Evolutionary conservation across 352 stramenopile genomes (phyloP).

Genomic region (Phytophthora foliorum): DNA sequence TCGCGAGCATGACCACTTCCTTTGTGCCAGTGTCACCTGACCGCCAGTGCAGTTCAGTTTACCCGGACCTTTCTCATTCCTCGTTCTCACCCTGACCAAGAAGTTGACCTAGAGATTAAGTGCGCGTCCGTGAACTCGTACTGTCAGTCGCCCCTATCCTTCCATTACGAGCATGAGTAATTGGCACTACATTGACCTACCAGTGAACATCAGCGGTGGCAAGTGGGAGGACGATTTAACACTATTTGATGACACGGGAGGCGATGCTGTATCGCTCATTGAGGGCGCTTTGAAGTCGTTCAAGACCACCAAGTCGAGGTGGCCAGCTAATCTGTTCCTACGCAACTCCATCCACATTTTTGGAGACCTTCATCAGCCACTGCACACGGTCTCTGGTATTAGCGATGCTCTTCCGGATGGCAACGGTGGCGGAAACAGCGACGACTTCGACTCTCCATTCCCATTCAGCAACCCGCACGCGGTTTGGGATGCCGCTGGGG

Average conservation of each 20-base stretch:
- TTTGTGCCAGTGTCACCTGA: neutral
- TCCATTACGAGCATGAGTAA: slow-evolving; percentile 56
- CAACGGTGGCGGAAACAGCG: slow-evolving; percentile 68
- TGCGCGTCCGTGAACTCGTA: slow-evolving; percentile 46
- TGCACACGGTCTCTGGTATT: slow-evolving; percentile 60
- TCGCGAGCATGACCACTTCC: slow-evolving; percentile 28
- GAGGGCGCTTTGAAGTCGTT: slow-evolving; percentile 55
- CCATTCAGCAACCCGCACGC: slow-evolving; percentile 66
- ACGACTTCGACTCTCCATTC: slow-evolving; percentile 58
- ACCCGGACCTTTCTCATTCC: too few species aligned
- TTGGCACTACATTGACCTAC: slow-evolving; percentile 79
- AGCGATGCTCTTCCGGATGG: slow-evolving; percentile 50
- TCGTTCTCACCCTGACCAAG: neutral
- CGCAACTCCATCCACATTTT: slow-evolving; percentile 78
- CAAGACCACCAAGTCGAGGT: slow-evolving; percentile 62
- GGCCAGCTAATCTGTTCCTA: slow-evolving; percentile 60
- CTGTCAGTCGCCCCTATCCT: slow-evolving; percentile 44
- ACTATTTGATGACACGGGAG: slow-evolving; percentile 60
- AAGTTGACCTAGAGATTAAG: slow-evolving; percentile 34
- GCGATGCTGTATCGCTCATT: slow-evolving; percentile 50
- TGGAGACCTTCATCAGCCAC: slow-evolving; percentile 62
- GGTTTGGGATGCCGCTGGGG: slow-evolving; percentile 65
- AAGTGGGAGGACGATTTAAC: slow-evolving; percentile 40
- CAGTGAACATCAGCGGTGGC: slow-evolving; percentile 55
- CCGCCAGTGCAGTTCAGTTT: too few species aligned